Evolutionary conservation across 163 green algal genomes (phyloP).

Genomic region (Picocystis sp.): DNA sequence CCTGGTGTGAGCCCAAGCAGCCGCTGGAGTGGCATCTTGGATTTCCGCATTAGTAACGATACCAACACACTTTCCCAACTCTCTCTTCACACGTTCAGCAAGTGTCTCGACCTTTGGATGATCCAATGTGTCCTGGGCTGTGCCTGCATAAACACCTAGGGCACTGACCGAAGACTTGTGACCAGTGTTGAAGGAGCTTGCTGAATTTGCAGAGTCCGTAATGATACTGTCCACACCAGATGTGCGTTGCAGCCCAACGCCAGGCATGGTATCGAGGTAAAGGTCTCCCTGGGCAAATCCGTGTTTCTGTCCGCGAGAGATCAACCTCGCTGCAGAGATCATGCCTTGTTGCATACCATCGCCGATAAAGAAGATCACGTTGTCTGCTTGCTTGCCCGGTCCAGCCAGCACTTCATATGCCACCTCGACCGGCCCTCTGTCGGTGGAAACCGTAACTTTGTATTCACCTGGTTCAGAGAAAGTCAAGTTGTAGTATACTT

Average conservation of each 20-base stretch:
- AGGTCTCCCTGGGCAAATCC: neutral
- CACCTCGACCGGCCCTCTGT: neutral
- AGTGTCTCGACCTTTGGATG: neutral
- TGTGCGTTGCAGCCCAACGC: constrained; percentile 1
- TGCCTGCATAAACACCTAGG: constrained; percentile 2
- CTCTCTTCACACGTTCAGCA: no score
- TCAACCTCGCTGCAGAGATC: no score
- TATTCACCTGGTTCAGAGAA: constrained; percentile 4
- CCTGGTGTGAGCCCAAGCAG: constrained; percentile 1
- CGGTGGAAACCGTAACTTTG: neutral
- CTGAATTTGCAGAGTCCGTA: constrained; percentile 7
- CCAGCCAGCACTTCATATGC: neutral
- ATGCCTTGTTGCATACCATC: constrained; percentile 3
- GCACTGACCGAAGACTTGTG: neutral
- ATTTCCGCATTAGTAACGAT: constrained; percentile 6
- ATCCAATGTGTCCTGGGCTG: constrained; percentile 1
- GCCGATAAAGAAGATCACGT: constrained; percentile 6
- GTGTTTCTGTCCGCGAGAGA: no score
- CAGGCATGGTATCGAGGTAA: constrained; percentile 2
- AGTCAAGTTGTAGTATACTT: constrained; percentile 1
- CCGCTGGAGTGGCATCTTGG: constrained; percentile 6
- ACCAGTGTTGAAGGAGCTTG: neutral
- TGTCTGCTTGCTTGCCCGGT: constrained; percentile 1
- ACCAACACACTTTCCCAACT: neutral
- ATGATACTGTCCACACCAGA: constrained; percentile 3